Base-by-base conservation (phyloP, 2,329 filamentous ascomycete genomes). In the Orbilia blumenaviensis region DNA sequence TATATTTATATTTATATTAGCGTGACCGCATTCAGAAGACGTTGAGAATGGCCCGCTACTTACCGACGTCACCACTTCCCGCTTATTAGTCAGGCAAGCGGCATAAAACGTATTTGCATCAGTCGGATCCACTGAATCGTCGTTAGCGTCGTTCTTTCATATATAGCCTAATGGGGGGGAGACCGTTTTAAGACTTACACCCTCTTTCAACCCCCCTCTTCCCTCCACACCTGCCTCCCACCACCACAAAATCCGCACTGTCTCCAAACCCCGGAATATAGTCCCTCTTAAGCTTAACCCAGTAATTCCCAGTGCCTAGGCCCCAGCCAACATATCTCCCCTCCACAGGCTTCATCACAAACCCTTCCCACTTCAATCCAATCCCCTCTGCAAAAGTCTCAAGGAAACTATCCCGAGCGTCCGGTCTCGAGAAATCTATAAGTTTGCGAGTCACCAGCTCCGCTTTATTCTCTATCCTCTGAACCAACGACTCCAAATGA, bases 261-360 rank as follows among this genome's bases (percentile, higher is more conserved):
- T 96, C 93, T 0, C 93, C 92, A 81, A 94, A 88, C 1, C 89
- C 89, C 25, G 87, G 86, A 38, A 96, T 87, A 80, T 96, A 96
- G 80, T 95, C 92, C 80, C 93, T 93, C 82, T 97, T 97, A 44
- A 97, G 83, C 83, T 97, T 97, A 80, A 97, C 92, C 81, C 89
- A 91, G 68, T 76, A 78, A 16, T 68, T 67, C 38, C 67, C 67
- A 18, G 69, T 77, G 10, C 63, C 76, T 5, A 80, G 80, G 29
- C 77, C 81, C 78, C 86, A 88, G 66, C 88, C 84, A 77, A 96
- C 92, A 81, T 96, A 97, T 0, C 93, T 89, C 23, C 91, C 88
- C 73, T 93, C 89, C 29, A 85, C 85, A 0, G 91, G 89, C 82
- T 96, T 97, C 58, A 97, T 82, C 0, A 97, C 89, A 14, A 95